Conservation (phyloP, 2,329 filamentous ascomycete genomes). For the Fusarium coicis region DNA sequence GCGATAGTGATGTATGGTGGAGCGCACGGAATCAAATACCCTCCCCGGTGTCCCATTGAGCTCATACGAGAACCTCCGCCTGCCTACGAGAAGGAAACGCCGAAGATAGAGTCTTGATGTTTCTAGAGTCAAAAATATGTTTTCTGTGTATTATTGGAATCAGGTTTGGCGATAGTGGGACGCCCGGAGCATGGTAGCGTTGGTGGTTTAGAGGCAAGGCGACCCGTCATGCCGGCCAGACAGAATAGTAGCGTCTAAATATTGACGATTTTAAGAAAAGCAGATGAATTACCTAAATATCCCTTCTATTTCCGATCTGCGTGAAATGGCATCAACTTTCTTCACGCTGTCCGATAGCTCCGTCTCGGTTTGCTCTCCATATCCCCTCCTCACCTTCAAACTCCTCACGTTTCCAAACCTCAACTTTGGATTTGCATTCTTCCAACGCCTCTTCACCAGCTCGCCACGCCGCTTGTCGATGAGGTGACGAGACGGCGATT, state of each 20-base stretch:
- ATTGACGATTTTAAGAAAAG: conserved; percentile 7
- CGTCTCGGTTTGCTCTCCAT: conserved; percentile 90
- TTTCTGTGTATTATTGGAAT: conserved; percentile 10
- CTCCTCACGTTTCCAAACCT: conserved; percentile 95
- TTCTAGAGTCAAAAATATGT: neutral
- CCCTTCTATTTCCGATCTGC: neutral
- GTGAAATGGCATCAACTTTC: conserved; percentile 7
- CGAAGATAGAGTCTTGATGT: conserved; percentile 6
- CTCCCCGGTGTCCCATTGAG: conserved; percentile 52
- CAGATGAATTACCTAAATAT: neutral
- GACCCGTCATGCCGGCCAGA: neutral
- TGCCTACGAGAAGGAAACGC: conserved; percentile 46
- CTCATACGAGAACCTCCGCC: conserved; percentile 53
- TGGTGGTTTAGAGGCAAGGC: conserved; percentile 5
- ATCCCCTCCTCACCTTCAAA: conserved; percentile 82
- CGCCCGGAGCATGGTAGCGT: conserved; percentile 10
- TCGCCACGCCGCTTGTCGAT: conserved; percentile 85
- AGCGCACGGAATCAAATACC: conserved; percentile 42
- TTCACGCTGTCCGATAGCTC: conserved; percentile 65
- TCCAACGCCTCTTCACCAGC: conserved; percentile 92
- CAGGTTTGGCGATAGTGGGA: conserved; percentile 6
- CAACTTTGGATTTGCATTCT: conserved; percentile 84
- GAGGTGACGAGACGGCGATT: conserved; percentile 85
- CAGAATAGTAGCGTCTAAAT: conserved; percentile 6
- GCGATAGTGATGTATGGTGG: conserved; percentile 51